Percentiles rank a stretch among this genome's conserved stretches.
Evolutionary conservation across 495 filamentous ascomycete genomes (phyloP).

Genomic region (Viridothelium virens): DNA sequence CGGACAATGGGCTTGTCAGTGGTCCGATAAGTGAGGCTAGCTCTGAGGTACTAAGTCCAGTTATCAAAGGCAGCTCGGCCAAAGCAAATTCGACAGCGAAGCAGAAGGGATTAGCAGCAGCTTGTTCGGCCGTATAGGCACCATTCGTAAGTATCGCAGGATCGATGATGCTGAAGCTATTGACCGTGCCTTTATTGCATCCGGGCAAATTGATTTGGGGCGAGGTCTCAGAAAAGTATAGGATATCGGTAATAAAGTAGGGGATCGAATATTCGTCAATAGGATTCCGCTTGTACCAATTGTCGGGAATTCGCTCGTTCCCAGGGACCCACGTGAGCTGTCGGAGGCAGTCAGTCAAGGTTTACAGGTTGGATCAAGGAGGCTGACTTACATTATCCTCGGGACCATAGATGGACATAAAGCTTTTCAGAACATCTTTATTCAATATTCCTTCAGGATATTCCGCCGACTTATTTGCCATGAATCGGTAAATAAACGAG

Average conservation of each 20-base stretch:
- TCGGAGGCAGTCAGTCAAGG: not conserved
- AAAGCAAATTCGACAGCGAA: conserved; percentile 22
- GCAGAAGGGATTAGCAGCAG: conserved; percentile 26
- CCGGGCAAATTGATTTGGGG: conserved; percentile 40
- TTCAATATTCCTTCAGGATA: conserved; percentile 32
- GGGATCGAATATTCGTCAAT: conserved; percentile 37
- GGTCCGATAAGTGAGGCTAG: conserved; percentile 12
- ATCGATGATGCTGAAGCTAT: conserved; percentile 51
- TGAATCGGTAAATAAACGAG: conserved; percentile 33
- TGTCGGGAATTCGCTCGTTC: conserved; percentile 42
- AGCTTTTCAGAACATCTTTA: conserved; percentile 27
- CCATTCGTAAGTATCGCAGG: conserved; percentile 40
- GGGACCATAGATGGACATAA: conserved; percentile 24
- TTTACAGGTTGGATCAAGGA: not conserved
- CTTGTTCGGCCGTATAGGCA: conserved; percentile 26
- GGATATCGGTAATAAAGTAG: conserved; percentile 28
- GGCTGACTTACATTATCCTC: conserved; percentile 21
- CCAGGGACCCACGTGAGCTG: conserved; percentile 21
- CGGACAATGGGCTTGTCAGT: conserved; percentile 11
- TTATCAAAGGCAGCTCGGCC: conserved; percentile 16
- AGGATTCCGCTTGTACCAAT: conserved; percentile 49
- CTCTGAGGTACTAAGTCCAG: conserved; percentile 1
- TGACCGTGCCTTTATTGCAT: conserved; percentile 49
- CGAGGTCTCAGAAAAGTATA: conserved; percentile 25
- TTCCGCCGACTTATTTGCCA: conserved; percentile 36